Base-by-base conservation (phyloP, 1,139 yeast species). In the Candida anutae region DNA sequence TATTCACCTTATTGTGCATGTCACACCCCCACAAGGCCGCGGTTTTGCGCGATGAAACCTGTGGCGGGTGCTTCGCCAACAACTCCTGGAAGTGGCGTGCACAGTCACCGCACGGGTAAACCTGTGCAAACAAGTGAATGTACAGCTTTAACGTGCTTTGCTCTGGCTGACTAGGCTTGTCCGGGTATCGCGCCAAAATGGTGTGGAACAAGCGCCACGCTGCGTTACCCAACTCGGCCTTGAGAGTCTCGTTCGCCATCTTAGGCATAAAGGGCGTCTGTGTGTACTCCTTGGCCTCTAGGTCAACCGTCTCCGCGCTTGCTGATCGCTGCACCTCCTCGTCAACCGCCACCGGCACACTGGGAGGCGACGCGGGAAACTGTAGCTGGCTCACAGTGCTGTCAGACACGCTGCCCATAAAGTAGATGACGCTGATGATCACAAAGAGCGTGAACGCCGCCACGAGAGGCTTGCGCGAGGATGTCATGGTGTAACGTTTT, bases 11-110 rank as follows among this genome's bases (percentile, higher is more conserved):
- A 39, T 93, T 90, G 56, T 90, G 99, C n/a, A 90, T 68, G 45
- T 78, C 78, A 52, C 98, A 90, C 2, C 98, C 98, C 98, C 98
- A 90, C 38, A 83, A 60, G 0, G 95, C 87, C 0, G 98, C 97
- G 2, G 76, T 72, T 38, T 78, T 77, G 33, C 95, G 68, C 13
- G 80, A 69, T 6, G 74, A 65, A 3, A 82, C 69, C 47, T 93
- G 98, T 3, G 95, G 96, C 1, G 98, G 98, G 45, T 64, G 75
- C 42, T 79, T 66, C 29, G 60, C 48, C 34, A 90, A 58, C 40
- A 88, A 60, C 42, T 69, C 55, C 38, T 74, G 81, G 53, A 90
- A 90, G 53, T 90, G 98, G 40, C 85, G 67, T 0, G 98, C 96
- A 59, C 97, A 88, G 50, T 88, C 95, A 5, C 95, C 94, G 55